Conservation (phyloP, 2,329 filamentous ascomycete species). For the Botrytis deweyae region DNA sequence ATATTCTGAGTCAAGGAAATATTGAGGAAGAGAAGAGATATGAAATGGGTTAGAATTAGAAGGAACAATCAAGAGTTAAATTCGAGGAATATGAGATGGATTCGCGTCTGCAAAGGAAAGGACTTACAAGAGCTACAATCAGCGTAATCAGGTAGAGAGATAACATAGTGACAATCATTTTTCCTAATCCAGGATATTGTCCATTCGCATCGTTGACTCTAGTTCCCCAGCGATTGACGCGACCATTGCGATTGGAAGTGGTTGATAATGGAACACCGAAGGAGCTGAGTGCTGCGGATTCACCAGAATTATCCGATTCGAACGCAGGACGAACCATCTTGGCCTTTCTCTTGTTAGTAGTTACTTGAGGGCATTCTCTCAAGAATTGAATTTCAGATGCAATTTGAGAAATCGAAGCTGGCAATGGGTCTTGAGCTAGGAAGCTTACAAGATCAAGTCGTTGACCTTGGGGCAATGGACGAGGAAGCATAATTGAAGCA, state of each 20-base stretch:
- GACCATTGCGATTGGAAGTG: slow-evolving; percentile 1
- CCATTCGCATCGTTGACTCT: too few relatives aligned
- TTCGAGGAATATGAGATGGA: background rate
- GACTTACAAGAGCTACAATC: slow-evolving; percentile 12
- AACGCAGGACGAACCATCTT: background rate
- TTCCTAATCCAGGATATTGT: background rate
- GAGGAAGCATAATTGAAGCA: background rate
- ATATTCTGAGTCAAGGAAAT: background rate
- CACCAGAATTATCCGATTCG: background rate
- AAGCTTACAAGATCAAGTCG: background rate
- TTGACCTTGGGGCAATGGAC: background rate
- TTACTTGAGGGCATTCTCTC: background rate
- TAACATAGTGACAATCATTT: background rate
- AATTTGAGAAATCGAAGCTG: background rate
- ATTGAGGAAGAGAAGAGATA: background rate
- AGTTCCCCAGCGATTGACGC: background rate
- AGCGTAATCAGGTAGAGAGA: background rate
- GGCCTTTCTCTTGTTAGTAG: background rate
- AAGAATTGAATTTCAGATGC: background rate
- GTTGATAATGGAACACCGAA: background rate
- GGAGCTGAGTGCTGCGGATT: background rate
- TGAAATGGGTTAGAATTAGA: background rate
- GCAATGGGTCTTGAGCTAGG: background rate
- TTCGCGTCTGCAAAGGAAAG: background rate
- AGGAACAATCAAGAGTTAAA: background rate